Evolutionary conservation across 345 rosid genomes (phyloP), one percentile per base, ranked within the genome.

Genomic region (Gossypioides kirkii): DNA sequence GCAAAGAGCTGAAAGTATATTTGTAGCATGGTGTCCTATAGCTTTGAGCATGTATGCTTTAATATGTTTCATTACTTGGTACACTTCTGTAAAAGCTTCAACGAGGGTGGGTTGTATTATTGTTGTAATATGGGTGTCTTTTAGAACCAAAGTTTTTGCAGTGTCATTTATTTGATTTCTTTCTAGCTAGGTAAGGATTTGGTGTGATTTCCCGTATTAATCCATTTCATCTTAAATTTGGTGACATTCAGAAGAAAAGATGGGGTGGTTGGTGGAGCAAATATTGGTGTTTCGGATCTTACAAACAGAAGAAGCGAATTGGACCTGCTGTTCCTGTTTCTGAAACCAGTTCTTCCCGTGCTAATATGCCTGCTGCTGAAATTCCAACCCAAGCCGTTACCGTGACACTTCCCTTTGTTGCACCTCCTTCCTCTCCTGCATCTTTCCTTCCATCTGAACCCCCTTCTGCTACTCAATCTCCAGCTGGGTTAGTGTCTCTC

Each of bases 401-500:
- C 1, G 61, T 83, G 3, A 47, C 80, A 9, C 90, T 85, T 20
- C 99, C 96, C 7, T 95, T 95, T 69, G 78, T 84, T 76, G 99
- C 98, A 32, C 98, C 99, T 23, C 97, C 99, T 18, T 95, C 99
- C 32, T 95, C 99, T 73, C 99, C 98, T 12, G 98, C 91, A 60
- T 92, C 99, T 10, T 95, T 95, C 82, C 80, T 91, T 77, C 99
- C 86, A 71, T 95, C 98, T 55, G 99, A 88, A 43, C 98, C 97
- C 60, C 87, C 94, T 26, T 95, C 98, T 36, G 92, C 82, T 2
- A 76, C 89, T 4, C 99, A 95, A 9, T 95, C 99, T 16, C 98
- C 99, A 2, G 86, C 83, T n/a, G 93, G 92, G 28, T 26, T 84
- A 70, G 50, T 92, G 70, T 86, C 93, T 45, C 74, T 81, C 71